Evolutionary conservation across 164 flowering plant species (phyloP).

Genomic region (Tetrastigma voinierianum): DNA sequence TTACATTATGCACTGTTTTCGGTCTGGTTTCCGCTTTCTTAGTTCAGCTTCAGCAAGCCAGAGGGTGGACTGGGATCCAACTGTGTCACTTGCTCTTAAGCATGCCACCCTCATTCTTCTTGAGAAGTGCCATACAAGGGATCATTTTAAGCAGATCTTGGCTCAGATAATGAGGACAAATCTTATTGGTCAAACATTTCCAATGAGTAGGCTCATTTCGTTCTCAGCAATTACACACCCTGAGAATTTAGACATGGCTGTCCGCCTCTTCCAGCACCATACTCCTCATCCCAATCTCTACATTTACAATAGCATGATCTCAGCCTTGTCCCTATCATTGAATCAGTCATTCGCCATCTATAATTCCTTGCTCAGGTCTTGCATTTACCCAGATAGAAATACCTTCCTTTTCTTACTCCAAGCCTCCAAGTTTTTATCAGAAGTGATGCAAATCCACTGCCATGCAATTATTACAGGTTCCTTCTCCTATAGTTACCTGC

Average conservation of each 20-base stretch:
- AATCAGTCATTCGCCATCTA: slow-evolving; percentile 28
- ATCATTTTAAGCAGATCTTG: slow-evolving; percentile 50
- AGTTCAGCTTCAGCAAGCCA: slow-evolving; percentile 15
- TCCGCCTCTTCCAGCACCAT: slow-evolving; percentile 40
- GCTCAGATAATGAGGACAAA: slow-evolving; percentile 46
- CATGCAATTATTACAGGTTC: slow-evolving; percentile 26
- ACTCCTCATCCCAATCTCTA: slow-evolving; percentile 50
- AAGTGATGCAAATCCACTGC: slow-evolving; percentile 26
- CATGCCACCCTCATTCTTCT: slow-evolving; percentile 57
- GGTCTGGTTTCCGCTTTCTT: slow-evolving; percentile 14
- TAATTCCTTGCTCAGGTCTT: slow-evolving; percentile 24
- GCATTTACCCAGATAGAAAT: slow-evolving; percentile 19
- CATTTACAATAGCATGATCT: slow-evolving; percentile 52
- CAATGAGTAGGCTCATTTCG: slow-evolving; percentile 60
- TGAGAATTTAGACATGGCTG: slow-evolving; percentile 48
- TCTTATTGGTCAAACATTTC: slow-evolving; percentile 43
- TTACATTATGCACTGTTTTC: slow-evolving; percentile 27
- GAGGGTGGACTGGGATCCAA: slow-evolving; percentile 48
- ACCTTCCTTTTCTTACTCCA: slow-evolving; percentile 24
- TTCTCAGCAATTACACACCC: slow-evolving; percentile 50
- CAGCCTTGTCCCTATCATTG: slow-evolving; percentile 35
- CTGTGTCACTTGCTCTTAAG: slow-evolving; percentile 38
- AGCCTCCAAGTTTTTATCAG: slow-evolving; percentile 5
- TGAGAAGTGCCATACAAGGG: slow-evolving; percentile 47
- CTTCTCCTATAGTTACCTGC: slow-evolving; percentile 21